Conservation (phyloP, 345 rosid species). For the Viola odorata region DNA sequence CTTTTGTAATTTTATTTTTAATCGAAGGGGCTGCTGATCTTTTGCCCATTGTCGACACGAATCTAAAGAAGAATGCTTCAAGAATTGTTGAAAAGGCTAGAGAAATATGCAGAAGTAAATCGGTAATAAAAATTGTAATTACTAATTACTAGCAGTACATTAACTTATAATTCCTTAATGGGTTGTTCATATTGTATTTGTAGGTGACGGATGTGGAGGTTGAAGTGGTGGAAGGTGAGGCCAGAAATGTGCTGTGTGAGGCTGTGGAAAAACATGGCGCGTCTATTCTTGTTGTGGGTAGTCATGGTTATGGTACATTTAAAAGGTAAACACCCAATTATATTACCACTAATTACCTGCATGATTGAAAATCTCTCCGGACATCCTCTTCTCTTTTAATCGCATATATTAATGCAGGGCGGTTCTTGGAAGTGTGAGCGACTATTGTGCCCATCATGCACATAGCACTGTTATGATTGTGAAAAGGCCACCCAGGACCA, state of each 20-base stretch:
- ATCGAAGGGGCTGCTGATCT: slow-evolving; percentile 19
- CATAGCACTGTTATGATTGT: slow-evolving; percentile 30
- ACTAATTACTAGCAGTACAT: not conserved
- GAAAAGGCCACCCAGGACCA: not conserved
- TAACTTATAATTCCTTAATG: not conserved
- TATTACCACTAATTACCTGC: no score
- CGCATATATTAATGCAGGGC: slow-evolving; percentile 21
- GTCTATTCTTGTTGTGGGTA: slow-evolving; percentile 37
- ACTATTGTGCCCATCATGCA: slow-evolving; percentile 34
- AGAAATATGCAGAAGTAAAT: slow-evolving; percentile 26
- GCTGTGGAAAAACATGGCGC: slow-evolving; percentile 34
- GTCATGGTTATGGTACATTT: slow-evolving; percentile 41
- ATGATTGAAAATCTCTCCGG: no score
- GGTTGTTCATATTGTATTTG: not conserved
- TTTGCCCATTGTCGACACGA: slow-evolving; percentile 28
- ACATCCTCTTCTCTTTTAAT: no score
- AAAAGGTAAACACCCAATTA: slow-evolving; percentile 23
- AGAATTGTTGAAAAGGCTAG: slow-evolving; percentile 21
- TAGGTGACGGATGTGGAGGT: slow-evolving; percentile 3
- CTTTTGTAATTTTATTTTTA: not conserved
- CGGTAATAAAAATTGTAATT: slow-evolving; percentile 9
- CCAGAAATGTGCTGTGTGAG: slow-evolving; percentile 33
- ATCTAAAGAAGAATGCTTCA: slow-evolving; percentile 24
- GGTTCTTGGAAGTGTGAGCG: slow-evolving; percentile 33
- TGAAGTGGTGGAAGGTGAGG: slow-evolving; percentile 39